Base-by-base conservation (phyloP, 2,329 filamentous ascomycete species). In the Graphilbum ipis-grandicollis region DNA sequence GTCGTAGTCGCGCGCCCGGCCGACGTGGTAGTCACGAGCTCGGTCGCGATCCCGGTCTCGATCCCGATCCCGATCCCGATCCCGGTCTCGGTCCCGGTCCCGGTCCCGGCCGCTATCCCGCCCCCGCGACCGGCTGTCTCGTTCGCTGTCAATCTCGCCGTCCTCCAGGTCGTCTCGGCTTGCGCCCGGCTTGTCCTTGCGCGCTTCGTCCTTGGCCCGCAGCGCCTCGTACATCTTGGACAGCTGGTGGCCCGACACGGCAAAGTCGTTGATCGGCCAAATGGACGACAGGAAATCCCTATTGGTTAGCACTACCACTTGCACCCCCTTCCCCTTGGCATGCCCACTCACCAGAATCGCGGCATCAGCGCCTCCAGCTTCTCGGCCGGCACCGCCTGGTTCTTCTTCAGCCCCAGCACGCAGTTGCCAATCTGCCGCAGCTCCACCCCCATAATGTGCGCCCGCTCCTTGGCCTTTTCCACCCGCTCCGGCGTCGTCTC, bases 251-350 rank as follows among this genome's bases (percentile, higher is more conserved):
- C 55, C 55, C 1, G 54, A 52, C 7, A 57, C 54, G 14, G 50
- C 53, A 22, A 55, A 50, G 6, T 57, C 52, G 19, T 53, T 52
- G 19, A 57, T 48, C 10, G 55, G 55, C 55, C 55, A 57, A 37
- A 57, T 56, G 8, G 54, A 56, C 5, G 54, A 56, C 37, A 57
- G 38, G 37, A 57, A 57, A 37, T 56, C 53, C 55, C 53, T 56
- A 9, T 15, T 31, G 5, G 29, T 17, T 17, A 17, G 6, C 28
- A 29, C n/a, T 29, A 6, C 6, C 9, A 9, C 5, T 29, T 14
- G 14, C 28, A 9, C 28, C 28, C n/a, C 14, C 28, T 14, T 29
- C 12, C 23, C 23, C 23, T 7, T 25, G 8, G 23, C 23, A 25
- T 25, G n/a, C n/a, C 23, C 23, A 45, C 49, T 43, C 42, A 55